These are phyloP conservation scores for Linnemannia zychae DNA, from an alignment of 192 early-diverging fungal genomes.

Conservation along the genomic window DNA sequence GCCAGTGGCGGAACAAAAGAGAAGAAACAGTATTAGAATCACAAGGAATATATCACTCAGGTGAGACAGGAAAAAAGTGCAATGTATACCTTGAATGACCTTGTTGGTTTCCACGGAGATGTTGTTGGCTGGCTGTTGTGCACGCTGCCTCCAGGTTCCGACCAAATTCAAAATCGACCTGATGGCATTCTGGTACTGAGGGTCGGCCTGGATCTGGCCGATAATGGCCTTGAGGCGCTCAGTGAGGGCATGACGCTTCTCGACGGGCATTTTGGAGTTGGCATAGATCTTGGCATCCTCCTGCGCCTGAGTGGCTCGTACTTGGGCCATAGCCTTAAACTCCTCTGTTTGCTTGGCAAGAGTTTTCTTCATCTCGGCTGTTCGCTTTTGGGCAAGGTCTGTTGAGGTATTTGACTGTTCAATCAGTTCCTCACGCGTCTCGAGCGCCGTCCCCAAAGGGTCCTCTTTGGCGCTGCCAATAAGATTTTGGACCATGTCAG, in stretches of 20 bases:
- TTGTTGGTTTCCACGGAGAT: constrained; percentile 26
- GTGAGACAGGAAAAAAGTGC: no score
- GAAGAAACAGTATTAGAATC: not conserved
- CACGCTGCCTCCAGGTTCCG: constrained; percentile 48
- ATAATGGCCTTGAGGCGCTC: constrained; percentile 48
- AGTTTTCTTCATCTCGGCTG: constrained; percentile 3
- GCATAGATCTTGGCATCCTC: constrained; percentile 35
- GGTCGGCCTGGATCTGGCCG: constrained; percentile 54
- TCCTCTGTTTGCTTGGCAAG: constrained; percentile 10
- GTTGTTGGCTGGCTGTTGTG: constrained; percentile 7
- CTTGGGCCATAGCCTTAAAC: constrained; percentile 11
- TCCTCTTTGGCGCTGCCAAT: constrained; percentile 15
- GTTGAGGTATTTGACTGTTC: not conserved
- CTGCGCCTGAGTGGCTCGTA: constrained; percentile 6
- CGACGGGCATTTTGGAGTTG: constrained; percentile 34
- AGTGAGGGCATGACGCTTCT: constrained; percentile 44
- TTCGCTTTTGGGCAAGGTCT: constrained; percentile 5
- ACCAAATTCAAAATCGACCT: constrained; percentile 40
- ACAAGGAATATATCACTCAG: no score
- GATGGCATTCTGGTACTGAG: constrained; percentile 58
- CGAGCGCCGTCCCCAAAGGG: constrained; percentile 11
- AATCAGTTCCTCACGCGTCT: not conserved
- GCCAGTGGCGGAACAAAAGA: not conserved
- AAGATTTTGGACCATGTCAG: not conserved
- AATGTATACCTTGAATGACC: constrained; percentile 14